Conservation (phyloP, 1,284 basidiomycete genomes). For the Microbotryum saponariae region DNA sequence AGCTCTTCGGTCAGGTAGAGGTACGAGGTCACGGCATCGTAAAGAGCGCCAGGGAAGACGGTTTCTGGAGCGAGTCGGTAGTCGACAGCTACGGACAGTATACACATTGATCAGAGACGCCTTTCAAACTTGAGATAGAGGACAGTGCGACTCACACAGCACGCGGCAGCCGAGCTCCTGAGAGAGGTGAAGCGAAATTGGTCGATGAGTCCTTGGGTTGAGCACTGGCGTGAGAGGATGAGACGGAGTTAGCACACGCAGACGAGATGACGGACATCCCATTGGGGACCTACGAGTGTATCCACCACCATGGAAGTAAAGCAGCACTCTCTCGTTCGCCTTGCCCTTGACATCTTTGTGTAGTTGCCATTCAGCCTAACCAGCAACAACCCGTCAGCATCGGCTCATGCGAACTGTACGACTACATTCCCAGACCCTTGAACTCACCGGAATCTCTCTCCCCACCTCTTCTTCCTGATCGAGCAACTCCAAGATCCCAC, state of each 20-base stretch:
- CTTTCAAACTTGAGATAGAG: not conserved
- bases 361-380: conserved; percentile 19
- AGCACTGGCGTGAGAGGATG: not conserved
- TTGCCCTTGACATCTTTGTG: conserved; percentile 4
- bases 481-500: conserved; percentile 2
- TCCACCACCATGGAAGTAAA: conserved; percentile 30
- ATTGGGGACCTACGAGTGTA: not conserved
- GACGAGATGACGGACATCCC: no score
- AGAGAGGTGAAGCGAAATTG: conserved; percentile 5
- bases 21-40: conserved; percentile 43
- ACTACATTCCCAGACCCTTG: no score
- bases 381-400: no score
- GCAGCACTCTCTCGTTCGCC: conserved; percentile 8
- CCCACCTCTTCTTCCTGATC: conserved; percentile 9
- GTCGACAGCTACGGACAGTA: conserved; percentile 12
- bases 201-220: conserved; percentile 20
- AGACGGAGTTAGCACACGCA: not conserved
- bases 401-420: not conserved
- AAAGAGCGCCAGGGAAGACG: conserved; percentile 41
- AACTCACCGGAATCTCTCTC: conserved; percentile 8
- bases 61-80: conserved; percentile 32
- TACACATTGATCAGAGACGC: no score
- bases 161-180: conserved; percentile 7
- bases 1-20: conserved; percentile 29
- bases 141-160: not conserved